These are phyloP conservation scores for Fraxinus americana DNA, from an alignment of 257 asterid genomes.

Conservation along the genomic window DNA sequence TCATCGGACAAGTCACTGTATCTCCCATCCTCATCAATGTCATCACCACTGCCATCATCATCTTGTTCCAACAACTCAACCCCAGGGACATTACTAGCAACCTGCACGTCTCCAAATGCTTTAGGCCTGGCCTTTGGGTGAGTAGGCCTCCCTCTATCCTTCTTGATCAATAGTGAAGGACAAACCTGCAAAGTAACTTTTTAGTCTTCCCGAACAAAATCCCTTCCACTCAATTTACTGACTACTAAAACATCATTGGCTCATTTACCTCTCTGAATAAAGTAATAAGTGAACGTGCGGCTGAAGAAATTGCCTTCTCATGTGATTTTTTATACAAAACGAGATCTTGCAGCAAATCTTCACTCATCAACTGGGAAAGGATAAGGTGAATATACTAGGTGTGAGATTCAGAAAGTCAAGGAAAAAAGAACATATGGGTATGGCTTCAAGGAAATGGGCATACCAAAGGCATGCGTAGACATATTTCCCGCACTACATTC, in stretches of 20 bases:
- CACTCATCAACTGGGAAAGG: slow-evolving; percentile 85
- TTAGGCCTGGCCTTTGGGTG: slow-evolving; percentile 77
- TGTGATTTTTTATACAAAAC: slow-evolving; percentile 76
- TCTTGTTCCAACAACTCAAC: slow-evolving; percentile 71
- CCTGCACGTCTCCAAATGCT: slow-evolving; percentile 84
- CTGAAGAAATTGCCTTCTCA: slow-evolving; percentile 89
- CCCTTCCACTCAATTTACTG: background rate
- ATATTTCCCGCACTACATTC: slow-evolving; percentile 85
- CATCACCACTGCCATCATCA: slow-evolving; percentile 50
- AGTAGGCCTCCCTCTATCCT: slow-evolving; percentile 87
- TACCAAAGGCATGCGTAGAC: slow-evolving; percentile 97
- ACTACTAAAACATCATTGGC: background rate
- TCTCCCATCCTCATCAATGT: slow-evolving; percentile 30
- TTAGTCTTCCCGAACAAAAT: slow-evolving; percentile 14
- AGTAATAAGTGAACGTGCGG: slow-evolving; percentile 85
- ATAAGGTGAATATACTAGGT: background rate
- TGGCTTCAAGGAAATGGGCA: slow-evolving; percentile 19
- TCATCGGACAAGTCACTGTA: slow-evolving; percentile 34
- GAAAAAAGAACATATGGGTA: background rate
- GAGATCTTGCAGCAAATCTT: slow-evolving; percentile 96
- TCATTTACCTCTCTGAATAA: slow-evolving; percentile 77
- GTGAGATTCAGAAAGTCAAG: slow-evolving; percentile 8
- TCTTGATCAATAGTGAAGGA: slow-evolving; percentile 82
- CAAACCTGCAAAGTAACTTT: slow-evolving; percentile 59
- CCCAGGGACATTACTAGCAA: slow-evolving; percentile 71